Evolutionary conservation across 2,329 filamentous ascomycete genomes (phyloP), one percentile per base, ranked within the genome.

Genomic region (Fusarium keratoplasticum): DNA sequence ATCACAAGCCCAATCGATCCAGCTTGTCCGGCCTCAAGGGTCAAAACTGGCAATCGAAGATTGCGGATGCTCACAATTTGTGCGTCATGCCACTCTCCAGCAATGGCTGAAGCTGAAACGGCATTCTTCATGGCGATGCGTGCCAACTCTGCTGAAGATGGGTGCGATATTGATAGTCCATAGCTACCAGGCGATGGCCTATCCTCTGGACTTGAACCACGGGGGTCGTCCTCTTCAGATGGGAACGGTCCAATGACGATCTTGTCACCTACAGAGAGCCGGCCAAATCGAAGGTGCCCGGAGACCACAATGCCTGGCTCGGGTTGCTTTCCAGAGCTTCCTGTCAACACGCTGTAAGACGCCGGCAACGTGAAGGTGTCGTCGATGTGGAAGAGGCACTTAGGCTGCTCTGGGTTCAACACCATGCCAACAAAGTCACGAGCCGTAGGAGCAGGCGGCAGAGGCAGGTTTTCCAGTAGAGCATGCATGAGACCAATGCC

Each of bases 1-100:
- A 93, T 87, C 4, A 93, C 88, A 60, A 98, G 86, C 0, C 95
- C 96, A 63, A 99, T 89, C 0, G 95, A 98, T 1, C 96, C 96
- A 7, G 96, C 95, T 82, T 99, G 96, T 11, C 94, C 95, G 18
- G 92, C 88, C 60, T 92, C 88, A 9, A 98, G 87, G 0, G 88
- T 90, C 55, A 91, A 90, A 0, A 98, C 95, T 0, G 96, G 94
- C 4, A 98, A 86, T 6, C 96, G 91, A 10, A 99, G 86, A 76
- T 98, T 97, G 25, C 96, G 92, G 50, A 98, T 92, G 76, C 95
- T 98, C 52, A 94, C 92, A 62, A 98, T 91, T 50, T 89, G 91
- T 7, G 96, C 95, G 27, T 88, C 87, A 71, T 94, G 91, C 96
- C 96, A 98, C 82, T 94, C 92, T 18, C 87, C 90, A 73, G 87